Base-by-base conservation (phyloP, 2,329 filamentous ascomycete genomes). In the Graphium sp. region DNA sequence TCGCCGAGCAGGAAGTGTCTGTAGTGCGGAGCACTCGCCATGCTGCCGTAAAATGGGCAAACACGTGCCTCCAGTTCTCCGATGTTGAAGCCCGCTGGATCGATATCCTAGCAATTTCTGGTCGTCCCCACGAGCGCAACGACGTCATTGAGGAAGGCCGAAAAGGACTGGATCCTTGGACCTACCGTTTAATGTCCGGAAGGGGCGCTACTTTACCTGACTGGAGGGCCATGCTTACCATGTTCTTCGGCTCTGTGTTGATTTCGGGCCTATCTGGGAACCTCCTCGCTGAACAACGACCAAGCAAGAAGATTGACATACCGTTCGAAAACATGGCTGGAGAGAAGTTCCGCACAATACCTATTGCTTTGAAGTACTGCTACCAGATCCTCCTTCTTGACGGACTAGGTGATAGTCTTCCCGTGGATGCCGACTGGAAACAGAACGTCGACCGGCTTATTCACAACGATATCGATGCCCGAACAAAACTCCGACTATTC, bases 91-190 rank as follows among this genome's bases (percentile, higher is more conserved):
- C 73, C 16, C 70, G 89, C 27, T 94, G 83, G 81, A 79, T 94
- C 26, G 73, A 94, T 46, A 67, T 95, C 11, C 61, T 94, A 28
- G 87, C 85, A 6, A 58, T 89, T 7, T 72, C 69, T 11, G 74
- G 74, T 9, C 62, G 63, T 4, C 50, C 56, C 3, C 66, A 71
- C 28, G 78, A 85, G 45, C 69, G 79, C 25, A 77, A 74, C 34
- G 87, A 95, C 44, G 74, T 95, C 4, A 53, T 81, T 2, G 89
- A 98, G 45, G 87, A 95, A 53, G 89, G 84, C 2, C 74, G 72
- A 35, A 85, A 83, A 48, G 89, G 89, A 1, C 61, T 94, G 4
- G 83, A 93, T 41, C 68, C 69, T 9, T 66, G 62, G 62, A 63
- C 56, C 0, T 56, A 60, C 34, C 53, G 51, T 29, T 53, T 53